These are phyloP conservation scores for Hanseniaspora nectarophila DNA, from an alignment of 805 yeast genomes.

Conservation along the genomic window DNA sequence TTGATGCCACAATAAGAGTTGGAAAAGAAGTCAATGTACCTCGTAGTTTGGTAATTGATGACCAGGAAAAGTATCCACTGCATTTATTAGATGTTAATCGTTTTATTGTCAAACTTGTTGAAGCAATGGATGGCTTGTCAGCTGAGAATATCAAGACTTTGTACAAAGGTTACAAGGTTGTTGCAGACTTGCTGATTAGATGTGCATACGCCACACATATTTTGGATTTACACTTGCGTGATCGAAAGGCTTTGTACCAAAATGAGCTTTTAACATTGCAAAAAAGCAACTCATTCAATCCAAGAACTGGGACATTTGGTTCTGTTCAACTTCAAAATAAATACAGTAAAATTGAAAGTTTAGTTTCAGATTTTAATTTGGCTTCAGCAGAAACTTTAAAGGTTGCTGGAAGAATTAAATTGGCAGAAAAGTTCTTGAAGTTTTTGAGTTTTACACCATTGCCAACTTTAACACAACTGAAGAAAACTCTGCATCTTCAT, in stretches of 20 bases:
- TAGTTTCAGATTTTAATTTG: not conserved
- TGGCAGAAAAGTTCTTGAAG: not conserved
- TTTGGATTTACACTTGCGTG: not conserved
- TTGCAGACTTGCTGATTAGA: conserved; percentile 5
- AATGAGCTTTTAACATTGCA: not conserved
- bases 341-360: not conserved
- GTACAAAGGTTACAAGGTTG: conserved; percentile 2
- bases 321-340: not conserved
- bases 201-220: conserved; percentile 1
- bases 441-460: not conserved
- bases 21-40: not conserved
- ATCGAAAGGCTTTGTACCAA: not conserved
- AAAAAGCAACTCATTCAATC: not conserved
- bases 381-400: not conserved
- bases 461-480: not conserved
- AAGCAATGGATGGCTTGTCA: not conserved
- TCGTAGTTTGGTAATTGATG: conserved; percentile 5
- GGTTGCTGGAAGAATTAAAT: not conserved
- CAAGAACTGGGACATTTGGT: not conserved
- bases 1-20: not conserved
- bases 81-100: not conserved
- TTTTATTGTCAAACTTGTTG: not conserved
- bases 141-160: not conserved
- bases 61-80: conserved; percentile 2
- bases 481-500: not conserved